These are phyloP conservation scores for Avena insularis DNA, from an alignment of 176 grass and related monocot genomes.

Conservation along the genomic window DNA sequence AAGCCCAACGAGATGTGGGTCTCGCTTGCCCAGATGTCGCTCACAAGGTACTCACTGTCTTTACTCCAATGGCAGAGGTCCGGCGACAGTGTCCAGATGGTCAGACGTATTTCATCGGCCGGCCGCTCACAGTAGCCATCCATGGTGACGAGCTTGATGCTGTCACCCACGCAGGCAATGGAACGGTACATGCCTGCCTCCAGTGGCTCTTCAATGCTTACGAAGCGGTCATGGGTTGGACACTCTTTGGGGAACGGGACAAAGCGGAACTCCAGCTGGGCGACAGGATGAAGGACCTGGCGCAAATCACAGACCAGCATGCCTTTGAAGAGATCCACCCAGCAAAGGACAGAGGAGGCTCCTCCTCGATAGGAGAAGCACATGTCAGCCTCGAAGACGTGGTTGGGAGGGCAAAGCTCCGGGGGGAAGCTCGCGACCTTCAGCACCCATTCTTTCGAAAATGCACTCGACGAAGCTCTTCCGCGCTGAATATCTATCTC, in stretches of 20 bases:
- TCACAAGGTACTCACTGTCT: neutral
- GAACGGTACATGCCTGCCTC: neutral
- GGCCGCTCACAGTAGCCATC: neutral
- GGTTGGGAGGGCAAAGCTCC: neutral
- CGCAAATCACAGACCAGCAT: neutral
- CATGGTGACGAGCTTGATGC: constrained; percentile 29
- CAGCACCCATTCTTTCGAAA: no score
- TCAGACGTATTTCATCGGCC: neutral
- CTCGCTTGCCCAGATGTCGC: neutral
- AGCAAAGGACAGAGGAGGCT: neutral
- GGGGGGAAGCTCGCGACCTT: neutral
- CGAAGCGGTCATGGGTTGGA: neutral
- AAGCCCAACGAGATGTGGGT: neutral
- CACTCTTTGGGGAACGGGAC: neutral
- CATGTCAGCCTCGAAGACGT: neutral
- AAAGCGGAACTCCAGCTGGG: neutral
- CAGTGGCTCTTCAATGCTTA: no score
- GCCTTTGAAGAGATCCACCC: constrained; percentile 27
- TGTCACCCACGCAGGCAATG: neutral
- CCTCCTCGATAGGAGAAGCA: neutral
- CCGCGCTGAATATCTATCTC: no score
- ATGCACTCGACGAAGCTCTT: no score
- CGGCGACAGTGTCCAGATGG: constrained; percentile 14
- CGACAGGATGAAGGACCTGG: neutral
- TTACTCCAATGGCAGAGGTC: neutral